Evolutionary conservation across 2,329 filamentous ascomycete genomes (phyloP).

Genomic region (Neonectria hederae): DNA sequence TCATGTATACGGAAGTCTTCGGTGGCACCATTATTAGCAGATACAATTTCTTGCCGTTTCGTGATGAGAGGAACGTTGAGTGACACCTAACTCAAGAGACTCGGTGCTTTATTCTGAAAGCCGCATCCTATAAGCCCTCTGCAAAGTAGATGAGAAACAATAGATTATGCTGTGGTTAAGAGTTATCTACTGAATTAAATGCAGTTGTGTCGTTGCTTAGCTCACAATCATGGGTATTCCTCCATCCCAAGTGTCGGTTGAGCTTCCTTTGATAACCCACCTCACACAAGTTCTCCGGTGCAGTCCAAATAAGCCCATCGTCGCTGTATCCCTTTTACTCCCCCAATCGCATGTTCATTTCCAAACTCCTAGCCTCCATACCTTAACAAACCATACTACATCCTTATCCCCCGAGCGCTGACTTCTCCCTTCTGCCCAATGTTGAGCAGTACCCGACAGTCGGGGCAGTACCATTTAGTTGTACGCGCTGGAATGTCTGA

Average conservation of each 20-base stretch:
- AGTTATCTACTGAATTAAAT: not conserved
- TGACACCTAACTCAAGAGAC: too few species aligned
- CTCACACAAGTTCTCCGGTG: not conserved
- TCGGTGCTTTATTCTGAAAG: not conserved
- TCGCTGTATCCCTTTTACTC: slow-evolving; percentile 9
- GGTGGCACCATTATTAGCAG: not conserved
- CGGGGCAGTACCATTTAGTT: slow-evolving; percentile 86
- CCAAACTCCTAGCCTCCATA: slow-evolving; percentile 17
- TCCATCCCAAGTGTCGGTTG: not conserved
- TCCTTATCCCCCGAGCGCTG: slow-evolving; percentile 65
- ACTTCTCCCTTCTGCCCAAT: slow-evolving; percentile 72
- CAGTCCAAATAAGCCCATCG: slow-evolving; percentile 3
- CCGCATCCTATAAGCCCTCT: not conserved
- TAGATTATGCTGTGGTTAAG: too few species aligned
- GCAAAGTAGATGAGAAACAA: too few species aligned
- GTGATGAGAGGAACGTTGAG: not conserved
- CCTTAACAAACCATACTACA: slow-evolving; percentile 35
- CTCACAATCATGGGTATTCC: slow-evolving; percentile 5
- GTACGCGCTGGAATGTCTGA: slow-evolving; percentile 74
- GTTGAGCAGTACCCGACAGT: slow-evolving; percentile 71
- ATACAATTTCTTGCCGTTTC: not conserved
- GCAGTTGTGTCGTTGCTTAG: not conserved
- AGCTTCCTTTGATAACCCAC: not conserved
- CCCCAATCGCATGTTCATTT: slow-evolving; percentile 3
- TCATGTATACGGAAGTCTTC: not conserved